Evolutionary conservation across 2,329 filamentous ascomycete genomes (phyloP), one percentile per base, ranked within the genome.

Genomic region (Xylaria sp.): DNA sequence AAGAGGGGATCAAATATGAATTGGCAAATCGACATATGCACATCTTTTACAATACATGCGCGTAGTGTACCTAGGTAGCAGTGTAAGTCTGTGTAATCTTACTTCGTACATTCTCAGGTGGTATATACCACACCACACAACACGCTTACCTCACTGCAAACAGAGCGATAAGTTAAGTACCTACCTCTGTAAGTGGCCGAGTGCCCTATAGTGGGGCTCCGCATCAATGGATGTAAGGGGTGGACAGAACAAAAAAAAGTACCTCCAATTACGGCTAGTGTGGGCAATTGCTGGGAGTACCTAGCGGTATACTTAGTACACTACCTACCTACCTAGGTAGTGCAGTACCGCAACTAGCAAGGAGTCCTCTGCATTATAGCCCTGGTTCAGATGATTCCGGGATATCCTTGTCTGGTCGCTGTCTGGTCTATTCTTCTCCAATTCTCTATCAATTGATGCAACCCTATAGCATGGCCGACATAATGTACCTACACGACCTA

Each of bases 341-440:
- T 2, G 50, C 16, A 32, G 10, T 5, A 57, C 23, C 13, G 21
- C 35, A 9, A 57, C 35, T 27, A 27, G 13, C 25, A 58, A 58
- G 55, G 55, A 58, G 55, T 58, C 55, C 55, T 44, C 23, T 47
- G 55, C 37, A 58, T 58, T 13, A 58, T 37, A 9, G 5, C 55
- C 55, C 55, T 44, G 23, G 55, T 42, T 32, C 23, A 35, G 37
- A 35, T 23, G 37, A 57, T 57, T 23, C 60, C 51, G 58, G 64
- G 58, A 57, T 61, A 61, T 65, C 64, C 64, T 66, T 66, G 64
- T 42, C 44, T 47, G 18, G 16, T 13, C 6, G 5, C 40, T 8
- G 5, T n/a, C 40, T 8, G 13, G 21, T 16, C 21, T 23, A 21
- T 50, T 32, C 40, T 29, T 37, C 57, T 48, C 53, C 63, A 65